These are phyloP conservation scores for Epichloe hybrida DNA, from an alignment of 2,329 filamentous ascomycete species.

Conservation along the genomic window DNA sequence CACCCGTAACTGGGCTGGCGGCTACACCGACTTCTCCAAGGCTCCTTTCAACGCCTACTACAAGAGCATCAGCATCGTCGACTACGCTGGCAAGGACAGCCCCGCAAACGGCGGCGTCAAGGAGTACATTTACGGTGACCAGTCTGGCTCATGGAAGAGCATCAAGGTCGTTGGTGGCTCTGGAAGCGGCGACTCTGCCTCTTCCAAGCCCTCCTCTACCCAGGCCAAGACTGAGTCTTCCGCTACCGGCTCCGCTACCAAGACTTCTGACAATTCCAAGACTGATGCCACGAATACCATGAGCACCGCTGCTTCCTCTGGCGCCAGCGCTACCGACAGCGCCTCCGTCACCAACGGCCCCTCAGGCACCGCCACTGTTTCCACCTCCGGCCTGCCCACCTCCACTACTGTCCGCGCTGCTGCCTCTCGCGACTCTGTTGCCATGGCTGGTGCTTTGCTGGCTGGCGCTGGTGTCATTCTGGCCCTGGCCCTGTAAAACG, in stretches of 20 bases:
- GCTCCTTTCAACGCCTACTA: constrained; percentile 31
- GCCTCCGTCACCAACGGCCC: not conserved
- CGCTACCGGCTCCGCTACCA: not conserved
- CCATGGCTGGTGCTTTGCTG: constrained; percentile 13
- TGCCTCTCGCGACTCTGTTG: constrained; percentile 13
- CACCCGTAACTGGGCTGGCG: constrained; percentile 59
- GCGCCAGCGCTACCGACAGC: constrained; percentile 5
- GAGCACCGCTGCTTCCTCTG: constrained; percentile 8
- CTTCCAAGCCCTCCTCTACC: constrained; percentile 36
- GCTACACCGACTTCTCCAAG: constrained; percentile 31
- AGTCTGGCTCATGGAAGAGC: constrained; percentile 27
- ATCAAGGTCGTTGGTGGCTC: constrained; percentile 57
- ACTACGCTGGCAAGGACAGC: constrained; percentile 27
- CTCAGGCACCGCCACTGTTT: not conserved
- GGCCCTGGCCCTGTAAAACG: constrained; percentile 17
- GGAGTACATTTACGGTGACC: constrained; percentile 28
- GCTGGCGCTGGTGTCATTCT: constrained; percentile 16
- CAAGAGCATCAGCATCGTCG: constrained; percentile 29
- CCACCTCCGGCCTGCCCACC: not conserved
- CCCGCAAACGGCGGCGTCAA: constrained; percentile 21
- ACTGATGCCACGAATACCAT: constrained; percentile 10
- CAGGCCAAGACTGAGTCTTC: constrained; percentile 29
- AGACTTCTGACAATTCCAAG: not conserved
- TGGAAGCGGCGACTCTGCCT: constrained; percentile 52
- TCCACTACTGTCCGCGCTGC: constrained; percentile 10